phyloP scores from a whole-genome alignment of 1,284 basidiomycete genomes.

The Leccinum subatratum region DNA sequence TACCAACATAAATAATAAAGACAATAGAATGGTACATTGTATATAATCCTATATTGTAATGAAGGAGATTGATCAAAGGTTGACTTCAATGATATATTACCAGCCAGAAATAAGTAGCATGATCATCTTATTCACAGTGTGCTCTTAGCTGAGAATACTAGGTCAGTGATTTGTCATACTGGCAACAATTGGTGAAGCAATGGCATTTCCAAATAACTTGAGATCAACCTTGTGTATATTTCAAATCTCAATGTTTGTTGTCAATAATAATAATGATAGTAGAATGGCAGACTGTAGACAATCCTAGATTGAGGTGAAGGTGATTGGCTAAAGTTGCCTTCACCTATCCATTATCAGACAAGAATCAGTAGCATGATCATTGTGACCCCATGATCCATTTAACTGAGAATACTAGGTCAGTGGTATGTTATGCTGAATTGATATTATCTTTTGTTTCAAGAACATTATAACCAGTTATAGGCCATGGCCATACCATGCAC shows the following conservation, averaged over 20 bases:
- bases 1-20: background rate
- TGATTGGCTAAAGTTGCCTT: background rate
- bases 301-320: background rate
- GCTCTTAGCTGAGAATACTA: background rate
- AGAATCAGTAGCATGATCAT: too few species aligned
- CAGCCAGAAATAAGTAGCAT: background rate
- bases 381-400: too few species aligned
- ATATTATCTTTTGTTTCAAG: too few species aligned
- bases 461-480: too few species aligned
- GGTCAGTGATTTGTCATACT: background rate
- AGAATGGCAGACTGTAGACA: background rate
- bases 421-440: too few species aligned
- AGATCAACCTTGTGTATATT: background rate
- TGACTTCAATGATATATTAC: background rate
- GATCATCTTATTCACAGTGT: background rate
- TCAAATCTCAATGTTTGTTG: background rate
- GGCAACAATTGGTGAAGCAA: background rate
- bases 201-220: background rate
- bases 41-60: background rate
- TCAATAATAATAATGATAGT: background rate
- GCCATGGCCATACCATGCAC: too few species aligned
- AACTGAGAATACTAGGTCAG: too few species aligned
- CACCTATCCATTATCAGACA: too few species aligned
- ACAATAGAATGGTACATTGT: background rate
- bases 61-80: background rate